Conservation (phyloP, 495 filamentous ascomycete genomes). For the Annulohypoxylon bovei region DNA sequence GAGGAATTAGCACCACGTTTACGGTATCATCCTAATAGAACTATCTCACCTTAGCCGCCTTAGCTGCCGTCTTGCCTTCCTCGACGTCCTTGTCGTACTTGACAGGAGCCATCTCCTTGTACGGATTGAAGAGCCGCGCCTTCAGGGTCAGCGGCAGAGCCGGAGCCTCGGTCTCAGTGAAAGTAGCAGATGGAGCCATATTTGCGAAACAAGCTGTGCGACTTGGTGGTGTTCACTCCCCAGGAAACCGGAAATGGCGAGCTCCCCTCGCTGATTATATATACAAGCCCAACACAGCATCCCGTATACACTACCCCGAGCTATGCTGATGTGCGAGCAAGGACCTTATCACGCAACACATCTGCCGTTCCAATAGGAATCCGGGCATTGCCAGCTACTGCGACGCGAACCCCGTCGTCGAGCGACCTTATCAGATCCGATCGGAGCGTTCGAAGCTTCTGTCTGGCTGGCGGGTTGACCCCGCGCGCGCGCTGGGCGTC, state of each 20-base stretch:
- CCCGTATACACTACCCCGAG: not conserved
- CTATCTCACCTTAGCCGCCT: constrained; percentile 53
- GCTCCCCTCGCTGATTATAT: constrained; percentile 18
- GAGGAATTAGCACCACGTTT: not conserved
- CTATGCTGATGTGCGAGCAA: constrained; percentile 46
- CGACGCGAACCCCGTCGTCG: constrained; percentile 9
- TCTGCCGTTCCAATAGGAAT: constrained; percentile 44
- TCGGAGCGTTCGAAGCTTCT: constrained; percentile 26
- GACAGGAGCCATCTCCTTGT: constrained; percentile 68
- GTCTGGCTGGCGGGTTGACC: constrained; percentile 31
- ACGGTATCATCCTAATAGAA: not conserved
- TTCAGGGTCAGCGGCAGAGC: constrained; percentile 50
- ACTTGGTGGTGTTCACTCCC: constrained; percentile 5
- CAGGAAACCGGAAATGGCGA: not conserved
- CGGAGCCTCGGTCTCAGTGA: constrained; percentile 54
- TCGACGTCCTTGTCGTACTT: constrained; percentile 63
- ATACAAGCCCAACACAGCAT: constrained; percentile 21
- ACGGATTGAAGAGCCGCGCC: constrained; percentile 58
- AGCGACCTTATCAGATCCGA: constrained; percentile 39
- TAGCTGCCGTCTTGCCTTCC: constrained; percentile 55
- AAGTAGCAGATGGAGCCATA: constrained; percentile 67
- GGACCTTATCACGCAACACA: constrained; percentile 44
- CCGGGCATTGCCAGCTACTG: not conserved
- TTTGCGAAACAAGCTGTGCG: constrained; percentile 19
- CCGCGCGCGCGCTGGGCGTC: constrained; percentile 30